Evolutionary conservation across 2,329 filamentous ascomycete species (phyloP), one percentile per base, ranked within the genome.

Genomic region (Pleurostoma richardsiae): DNA sequence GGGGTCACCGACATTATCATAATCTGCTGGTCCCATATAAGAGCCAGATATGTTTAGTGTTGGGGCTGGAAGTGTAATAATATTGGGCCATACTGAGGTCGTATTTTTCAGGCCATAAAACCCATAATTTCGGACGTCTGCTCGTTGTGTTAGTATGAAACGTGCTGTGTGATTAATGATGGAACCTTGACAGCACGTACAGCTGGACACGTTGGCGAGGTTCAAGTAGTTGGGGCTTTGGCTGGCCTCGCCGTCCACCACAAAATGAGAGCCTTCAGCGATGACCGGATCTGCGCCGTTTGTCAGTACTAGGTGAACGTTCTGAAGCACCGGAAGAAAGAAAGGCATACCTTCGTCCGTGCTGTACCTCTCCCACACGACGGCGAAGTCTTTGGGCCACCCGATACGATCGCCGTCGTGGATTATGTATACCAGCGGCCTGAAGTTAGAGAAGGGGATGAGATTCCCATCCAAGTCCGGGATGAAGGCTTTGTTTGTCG

Each of bases 401-500:
- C 39, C 39, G 5, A 47, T 29, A 10, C 45, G 31, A 8, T 26
- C 4, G 6, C 41, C 45, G 8, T 47, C 45, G 8, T 47, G 45
- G 10, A 47, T 44, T 3, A 40, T 40, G 29, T 27, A 38, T 6
- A 10, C 19, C 30, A 47, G 10, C 7, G 11, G 36, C 11, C 10
- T 4, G 11, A 40, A 44, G 3, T 27, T n/a, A 7, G 5, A 19
- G 10, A 47, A 47, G n/a, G 29, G 36, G 1, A 38, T 29, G 30
- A 43, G 45, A 29, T n/a, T 44, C n/a, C 38, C 28, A 5, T 43
- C 38, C 27, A 26, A 26, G 4, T 43, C 7, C 10, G 40, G 43
- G 10, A 62, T 51, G n/a, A 58, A 59, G 6, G 58, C 52, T 6
- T 45, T 43, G 6, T n/a, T 51, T 36, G 49, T 49, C 7, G 58